Evolutionary conservation across 768 basidiomycete genomes (phyloP).

Genomic region (Chlorophyllum brunneum): DNA sequence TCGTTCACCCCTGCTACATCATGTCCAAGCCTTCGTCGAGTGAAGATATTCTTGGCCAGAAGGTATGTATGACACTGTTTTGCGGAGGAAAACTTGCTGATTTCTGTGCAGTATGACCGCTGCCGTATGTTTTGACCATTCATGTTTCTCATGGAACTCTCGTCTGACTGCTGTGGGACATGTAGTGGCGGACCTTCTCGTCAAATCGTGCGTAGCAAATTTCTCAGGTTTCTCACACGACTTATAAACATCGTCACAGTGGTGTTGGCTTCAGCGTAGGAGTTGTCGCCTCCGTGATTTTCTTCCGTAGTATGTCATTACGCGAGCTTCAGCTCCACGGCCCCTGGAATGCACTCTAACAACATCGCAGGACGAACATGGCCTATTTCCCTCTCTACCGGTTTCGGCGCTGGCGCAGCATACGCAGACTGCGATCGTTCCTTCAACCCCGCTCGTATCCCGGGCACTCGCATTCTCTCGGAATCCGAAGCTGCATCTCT

Average conservation of each 20-base stretch:
- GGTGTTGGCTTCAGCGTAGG: constrained; percentile 88
- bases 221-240: constrained; percentile 10
- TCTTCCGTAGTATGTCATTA: constrained; percentile 79
- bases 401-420: constrained; percentile 83
- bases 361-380: constrained; percentile 74
- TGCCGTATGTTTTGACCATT: constrained; percentile 66
- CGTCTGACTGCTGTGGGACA: constrained; percentile 10
- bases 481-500: constrained; percentile 26
- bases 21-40: constrained; percentile 68
- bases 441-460: constrained; percentile 87
- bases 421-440: constrained; percentile 92
- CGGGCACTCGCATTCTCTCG: constrained; percentile 74
- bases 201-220: constrained; percentile 65
- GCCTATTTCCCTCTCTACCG: constrained; percentile 84
- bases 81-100: constrained; percentile 14
- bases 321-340: not conserved
- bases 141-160: constrained; percentile 1
- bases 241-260: constrained; percentile 31
- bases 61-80: constrained; percentile 47
- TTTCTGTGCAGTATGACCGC: constrained; percentile 66
- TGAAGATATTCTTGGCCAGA: constrained; percentile 87
- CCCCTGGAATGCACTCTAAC: constrained; percentile 6
- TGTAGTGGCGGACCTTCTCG: constrained; percentile 44
- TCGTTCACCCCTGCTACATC: constrained; percentile 39
- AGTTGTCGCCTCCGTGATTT: constrained; percentile 83